Base-by-base conservation (phyloP, 306 rosid genomes). In the Mimosa pudica region DNA sequence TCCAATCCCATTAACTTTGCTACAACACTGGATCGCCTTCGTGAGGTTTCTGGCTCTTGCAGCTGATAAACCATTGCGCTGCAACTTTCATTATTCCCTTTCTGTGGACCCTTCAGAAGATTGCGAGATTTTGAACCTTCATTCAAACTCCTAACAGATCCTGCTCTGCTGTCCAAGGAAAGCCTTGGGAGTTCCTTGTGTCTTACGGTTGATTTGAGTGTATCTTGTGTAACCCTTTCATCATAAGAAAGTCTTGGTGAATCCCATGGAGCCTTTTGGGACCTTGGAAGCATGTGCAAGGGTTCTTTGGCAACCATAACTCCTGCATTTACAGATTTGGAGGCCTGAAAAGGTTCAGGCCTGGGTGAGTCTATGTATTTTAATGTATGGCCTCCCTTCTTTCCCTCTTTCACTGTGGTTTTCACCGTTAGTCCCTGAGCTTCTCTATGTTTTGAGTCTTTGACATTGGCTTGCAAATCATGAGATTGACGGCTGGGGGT, bases 1-100 rank as follows among this genome's bases (percentile, higher is more conserved):
- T 92, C 97, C 83, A 94, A 70, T 63, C 98, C 98, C 98, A 94
- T 94, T 81, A 94, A 86, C 86, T 90, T 91, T 20, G 96, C 97
- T 11, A 94, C 89, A 33, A 94, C 85, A 55, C 85, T 84, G 0
- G 96, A 88, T 33, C 94, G 81, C 75, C 86, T 82, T 74, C 42
- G 85, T 5, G 89, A 82, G 63, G 90, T 85, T 42, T 87, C 92
- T 10, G 89, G 88, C 75, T 88, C 97, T 86, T 84, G 91, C 61
- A 67, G 75, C 82, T 82, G 83, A 68, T 74, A 77, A 35, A 61
- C 52, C 57, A 36, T 68, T 54, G 71, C 38, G 82, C 49, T 70
- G 7, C 79, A 64, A 73, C 79, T 82, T 79, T 72, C 81, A 71
- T 72, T 41, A 71, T 72, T 41, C 72, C 82, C 87, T 73, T 61